phyloP scores from a whole-genome alignment of 2,329 filamentous ascomycete genomes.

The Trichoderma atroviride region DNA sequence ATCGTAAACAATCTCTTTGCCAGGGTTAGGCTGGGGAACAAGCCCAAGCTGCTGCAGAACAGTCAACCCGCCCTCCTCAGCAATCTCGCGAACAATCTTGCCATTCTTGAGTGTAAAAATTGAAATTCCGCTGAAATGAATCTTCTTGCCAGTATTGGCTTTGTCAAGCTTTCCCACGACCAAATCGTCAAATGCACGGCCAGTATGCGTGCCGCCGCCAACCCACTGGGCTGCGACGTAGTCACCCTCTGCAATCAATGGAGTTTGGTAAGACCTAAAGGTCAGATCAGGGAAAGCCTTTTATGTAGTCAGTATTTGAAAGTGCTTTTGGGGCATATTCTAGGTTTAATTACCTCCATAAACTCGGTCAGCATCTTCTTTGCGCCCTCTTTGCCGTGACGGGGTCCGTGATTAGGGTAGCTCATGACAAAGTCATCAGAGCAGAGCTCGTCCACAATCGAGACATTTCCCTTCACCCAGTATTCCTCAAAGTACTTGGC shows the following conservation, averaged over 20 bases:
- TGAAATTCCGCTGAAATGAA: not conserved
- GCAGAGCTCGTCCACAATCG: not conserved
- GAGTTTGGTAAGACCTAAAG: not conserved
- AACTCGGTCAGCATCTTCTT: not conserved
- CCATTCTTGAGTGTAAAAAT: not conserved
- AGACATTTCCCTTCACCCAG: not conserved
- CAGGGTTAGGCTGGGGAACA: not conserved
- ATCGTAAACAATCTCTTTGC: constrained; percentile 1
- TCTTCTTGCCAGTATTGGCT: not conserved
- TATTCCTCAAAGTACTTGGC: not conserved
- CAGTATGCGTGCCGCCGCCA: not conserved
- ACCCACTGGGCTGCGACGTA: not conserved
- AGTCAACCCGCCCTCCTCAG: not conserved
- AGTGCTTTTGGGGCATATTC: not conserved
- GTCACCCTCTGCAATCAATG: not conserved
- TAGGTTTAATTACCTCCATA: not conserved
- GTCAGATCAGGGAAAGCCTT: not conserved
- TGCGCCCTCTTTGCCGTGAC: not conserved
- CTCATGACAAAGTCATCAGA: not conserved
- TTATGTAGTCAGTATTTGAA: not conserved
- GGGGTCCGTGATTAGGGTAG: not conserved
- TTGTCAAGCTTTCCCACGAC: not conserved
- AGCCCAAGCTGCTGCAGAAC: not conserved
- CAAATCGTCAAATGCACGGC: not conserved
- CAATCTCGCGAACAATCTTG: not conserved